Conservation (phyloP, 192 early-diverging fungal species). For the Backusella sp. region DNA sequence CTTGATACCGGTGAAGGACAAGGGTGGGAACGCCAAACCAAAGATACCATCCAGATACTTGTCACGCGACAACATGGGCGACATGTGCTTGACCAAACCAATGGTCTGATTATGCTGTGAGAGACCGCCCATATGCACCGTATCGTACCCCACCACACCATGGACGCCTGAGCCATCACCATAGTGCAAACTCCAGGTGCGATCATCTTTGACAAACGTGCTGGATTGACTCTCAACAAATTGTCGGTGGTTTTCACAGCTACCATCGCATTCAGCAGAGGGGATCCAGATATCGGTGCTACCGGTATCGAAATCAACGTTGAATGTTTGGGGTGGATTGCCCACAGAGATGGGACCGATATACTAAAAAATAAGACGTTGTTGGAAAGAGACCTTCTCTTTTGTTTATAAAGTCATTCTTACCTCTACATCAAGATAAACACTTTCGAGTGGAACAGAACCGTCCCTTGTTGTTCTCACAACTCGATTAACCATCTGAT, state of each 20-base stretch:
- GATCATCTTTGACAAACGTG: conserved; percentile 16
- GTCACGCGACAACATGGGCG: conserved; percentile 51
- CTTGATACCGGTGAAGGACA: conserved; percentile 24
- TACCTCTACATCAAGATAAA: conserved; percentile 32
- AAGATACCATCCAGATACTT: conserved; percentile 65
- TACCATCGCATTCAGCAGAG: conserved; percentile 25
- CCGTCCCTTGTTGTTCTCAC: neutral
- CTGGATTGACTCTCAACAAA: conserved; percentile 28
- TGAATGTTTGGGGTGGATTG: conserved; percentile 64
- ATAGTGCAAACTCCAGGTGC: conserved; percentile 41
- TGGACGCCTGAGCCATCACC: conserved; percentile 44
- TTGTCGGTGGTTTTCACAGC: conserved; percentile 23
- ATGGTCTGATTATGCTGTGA: conserved; percentile 56
- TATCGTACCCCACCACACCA: conserved; percentile 43
- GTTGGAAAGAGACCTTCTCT: too few relatives aligned
- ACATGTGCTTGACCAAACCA: conserved; percentile 60
- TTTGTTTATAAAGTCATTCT: neutral
- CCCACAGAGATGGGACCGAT: conserved; percentile 60
- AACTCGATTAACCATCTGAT: neutral
- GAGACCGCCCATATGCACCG: conserved; percentile 55
- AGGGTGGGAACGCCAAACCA: conserved; percentile 56
- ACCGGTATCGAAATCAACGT: conserved; percentile 72
- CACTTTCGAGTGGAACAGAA: conserved; percentile 9
- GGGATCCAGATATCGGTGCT: conserved; percentile 70
- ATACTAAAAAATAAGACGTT: conserved; percentile 29